Percentiles rank a stretch among this genome's conserved stretches.
Evolutionary conservation across 768 basidiomycete species (phyloP).

Genomic region (Mycena belliarum): DNA sequence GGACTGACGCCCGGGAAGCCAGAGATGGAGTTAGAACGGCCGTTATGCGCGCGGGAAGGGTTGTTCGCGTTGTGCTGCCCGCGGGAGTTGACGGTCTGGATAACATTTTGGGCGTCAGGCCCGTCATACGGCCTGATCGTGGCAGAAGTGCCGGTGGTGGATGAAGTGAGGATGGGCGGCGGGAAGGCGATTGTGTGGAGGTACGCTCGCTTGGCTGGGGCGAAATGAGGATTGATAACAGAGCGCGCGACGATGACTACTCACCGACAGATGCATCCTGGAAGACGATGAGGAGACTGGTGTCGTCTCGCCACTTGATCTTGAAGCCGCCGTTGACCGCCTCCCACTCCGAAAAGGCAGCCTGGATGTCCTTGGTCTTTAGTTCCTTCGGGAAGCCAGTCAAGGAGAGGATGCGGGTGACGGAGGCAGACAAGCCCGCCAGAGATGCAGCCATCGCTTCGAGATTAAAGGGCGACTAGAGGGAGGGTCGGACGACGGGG

Average conservation of each 20-base stretch:
- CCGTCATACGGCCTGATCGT: constrained; percentile 92
- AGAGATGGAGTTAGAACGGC: constrained; percentile 67
- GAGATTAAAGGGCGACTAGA: constrained; percentile 27
- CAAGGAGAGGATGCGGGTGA: constrained; percentile 91
- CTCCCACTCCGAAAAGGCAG: constrained; percentile 90
- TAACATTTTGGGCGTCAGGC: constrained; percentile 85
- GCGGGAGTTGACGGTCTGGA: constrained; percentile 80
- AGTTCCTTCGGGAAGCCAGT: constrained; percentile 94
- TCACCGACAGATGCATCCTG: constrained; percentile 85
- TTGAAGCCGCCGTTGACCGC: constrained; percentile 87
- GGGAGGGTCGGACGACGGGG: constrained; percentile 25
- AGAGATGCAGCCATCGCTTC: constrained; percentile 67
- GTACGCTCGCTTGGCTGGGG: constrained; percentile 90
- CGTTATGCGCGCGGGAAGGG: constrained; percentile 70
- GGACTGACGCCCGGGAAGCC: constrained; percentile 57
- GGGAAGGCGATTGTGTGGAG: constrained; percentile 85
- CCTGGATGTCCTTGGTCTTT: constrained; percentile 96
- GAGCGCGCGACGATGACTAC: constrained; percentile 33
- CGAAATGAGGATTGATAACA: background rate
- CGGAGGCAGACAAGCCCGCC: constrained; percentile 86
- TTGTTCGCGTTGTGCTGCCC: constrained; percentile 62
- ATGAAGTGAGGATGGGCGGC: constrained; percentile 65
- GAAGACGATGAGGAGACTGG: constrained; percentile 93
- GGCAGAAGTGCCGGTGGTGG: constrained; percentile 51
- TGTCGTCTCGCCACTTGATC: constrained; percentile 99